Evolutionary conservation across 116 monocot genomes (phyloP), one percentile per base, ranked within the genome.

Genomic region (Zostera marina): DNA sequence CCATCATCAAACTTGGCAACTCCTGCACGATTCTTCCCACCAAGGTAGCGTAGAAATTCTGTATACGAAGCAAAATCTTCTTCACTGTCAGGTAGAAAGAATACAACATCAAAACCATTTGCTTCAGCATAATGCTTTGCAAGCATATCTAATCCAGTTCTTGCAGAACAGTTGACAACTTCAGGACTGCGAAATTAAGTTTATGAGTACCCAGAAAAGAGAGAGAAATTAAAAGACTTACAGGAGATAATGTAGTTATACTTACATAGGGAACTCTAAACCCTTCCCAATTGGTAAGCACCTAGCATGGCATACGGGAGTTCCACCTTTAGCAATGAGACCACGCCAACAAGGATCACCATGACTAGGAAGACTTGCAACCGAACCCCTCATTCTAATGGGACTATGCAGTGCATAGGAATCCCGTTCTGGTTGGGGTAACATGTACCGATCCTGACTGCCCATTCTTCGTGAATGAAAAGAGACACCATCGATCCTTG

Each of bases 31-130:
- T 78, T 76, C 63, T 82, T 99, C 19, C 52, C 54, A 67, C 84
- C 70, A 13, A 99, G 49, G 59, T 99, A 99, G 4, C 74, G 74
- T 11, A 99, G 71, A 77, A 99, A 99, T 53, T 99, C 99, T 9
- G 99, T 99, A 46, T 99, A 99, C 2, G 87, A 79, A 43, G 81
- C 84, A 70, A 99, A 99, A 57, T 99, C 99, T 0, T 86, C 91
- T 66, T 91, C 99, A 59, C 87, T 87, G 68, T 91, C 99, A 11
- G 99, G 99, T 19, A 91, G 62, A 69, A 99, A 99, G 73, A 77
- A 91, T 55, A 87, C 87, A 62, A 87, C 71, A 24, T 99, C 91
- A 70, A 99, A 99, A 61, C 87, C 87, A 56, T 52, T 53, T 26
- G 91, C 91, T 38, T 91, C 91, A 9, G 63, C 62, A 72, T 84